These are phyloP conservation scores for Solanum clarkiae DNA, from an alignment of 257 asterid species.

Conservation along the genomic window DNA sequence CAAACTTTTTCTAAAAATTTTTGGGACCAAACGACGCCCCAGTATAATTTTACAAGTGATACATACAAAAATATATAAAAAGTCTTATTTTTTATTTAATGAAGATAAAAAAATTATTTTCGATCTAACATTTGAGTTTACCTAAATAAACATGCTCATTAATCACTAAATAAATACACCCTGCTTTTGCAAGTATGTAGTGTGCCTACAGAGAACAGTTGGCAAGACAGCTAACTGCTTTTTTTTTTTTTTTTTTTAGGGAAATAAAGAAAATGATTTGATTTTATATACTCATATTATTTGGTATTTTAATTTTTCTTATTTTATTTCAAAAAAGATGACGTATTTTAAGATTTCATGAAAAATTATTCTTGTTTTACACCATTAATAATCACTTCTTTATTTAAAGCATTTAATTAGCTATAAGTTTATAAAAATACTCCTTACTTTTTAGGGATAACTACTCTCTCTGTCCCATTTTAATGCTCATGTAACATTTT, in stretches of 20 bases:
- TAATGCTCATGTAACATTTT: too few species aligned
- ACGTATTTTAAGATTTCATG: background rate
- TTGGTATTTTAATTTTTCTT: background rate
- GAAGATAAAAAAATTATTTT: background rate
- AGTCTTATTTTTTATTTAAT: too few species aligned
- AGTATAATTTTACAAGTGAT: too few species aligned
- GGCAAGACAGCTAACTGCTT: background rate
- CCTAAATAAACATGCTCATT: background rate
- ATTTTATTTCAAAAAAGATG: too few species aligned
- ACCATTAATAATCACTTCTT: background rate
- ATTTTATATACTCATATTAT: background rate
- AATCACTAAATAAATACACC: background rate
- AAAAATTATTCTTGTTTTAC: background rate
- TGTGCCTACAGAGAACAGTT: background rate
- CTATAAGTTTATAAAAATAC: background rate
- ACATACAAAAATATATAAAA: too few species aligned
- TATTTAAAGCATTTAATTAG: background rate
- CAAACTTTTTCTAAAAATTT: too few species aligned
- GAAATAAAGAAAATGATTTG: background rate
- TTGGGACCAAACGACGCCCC: too few species aligned
- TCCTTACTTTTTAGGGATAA: background rate
- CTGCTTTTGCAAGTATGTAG: background rate
- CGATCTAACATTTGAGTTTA: background rate
- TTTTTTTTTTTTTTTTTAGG: background rate
- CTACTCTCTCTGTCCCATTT: too few species aligned